Evolutionary conservation across 2,329 filamentous ascomycete species (phyloP), one percentile per base, ranked within the genome.

Genomic region (Xylaria hypoxylon): DNA sequence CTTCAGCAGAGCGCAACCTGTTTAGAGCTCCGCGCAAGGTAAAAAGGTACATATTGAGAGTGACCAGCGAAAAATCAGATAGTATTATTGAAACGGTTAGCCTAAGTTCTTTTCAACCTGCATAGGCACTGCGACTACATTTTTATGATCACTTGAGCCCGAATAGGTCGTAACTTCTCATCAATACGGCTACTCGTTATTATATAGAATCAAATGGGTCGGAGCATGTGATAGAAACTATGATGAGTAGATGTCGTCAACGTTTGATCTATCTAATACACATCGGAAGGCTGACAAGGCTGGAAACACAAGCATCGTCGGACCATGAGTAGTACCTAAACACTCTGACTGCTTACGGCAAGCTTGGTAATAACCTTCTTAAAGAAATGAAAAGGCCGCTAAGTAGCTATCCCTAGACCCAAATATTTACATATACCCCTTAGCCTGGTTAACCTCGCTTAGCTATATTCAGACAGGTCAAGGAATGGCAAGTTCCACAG

Each of bases 231-330:
- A 10, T 17, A 22, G 58, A 15, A 24, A 33, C 19, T 22, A n/a
- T 8, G 3, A 28, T 52, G 15, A 52, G 48, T 52, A 52, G 5
- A 38, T 15, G 13, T 8, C 19, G 15, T 40, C 15, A 53, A 19
- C n/a, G 22, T 26, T 26, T 40, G 5, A 40, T 47, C 5, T 38
- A 28, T 59, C 55, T 24, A 33, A 35, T 40, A 47, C 26, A 50
- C 31, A 26, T 58, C 24, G 5, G 47, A 62, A 65, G 52, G 58
- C 59, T 65, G 63, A 65, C 52, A 35, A 62, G 63, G 63, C 63
- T 58, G 48, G 10, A 47, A 11, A 26, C 7, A 40, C 28, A 24
- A 64, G 35, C 19, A 38, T 17, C 19, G 24, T 13, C 44, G 6
- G 31, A 22, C 33, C 26, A 15, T 35, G 31, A 57, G 26, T n/a